Percentiles rank a stretch among this genome's conserved stretches.
These are phyloP conservation scores for Yamadazyma paraphyllophila DNA, from an alignment of 805 yeast genomes.

Conservation along the genomic window DNA sequence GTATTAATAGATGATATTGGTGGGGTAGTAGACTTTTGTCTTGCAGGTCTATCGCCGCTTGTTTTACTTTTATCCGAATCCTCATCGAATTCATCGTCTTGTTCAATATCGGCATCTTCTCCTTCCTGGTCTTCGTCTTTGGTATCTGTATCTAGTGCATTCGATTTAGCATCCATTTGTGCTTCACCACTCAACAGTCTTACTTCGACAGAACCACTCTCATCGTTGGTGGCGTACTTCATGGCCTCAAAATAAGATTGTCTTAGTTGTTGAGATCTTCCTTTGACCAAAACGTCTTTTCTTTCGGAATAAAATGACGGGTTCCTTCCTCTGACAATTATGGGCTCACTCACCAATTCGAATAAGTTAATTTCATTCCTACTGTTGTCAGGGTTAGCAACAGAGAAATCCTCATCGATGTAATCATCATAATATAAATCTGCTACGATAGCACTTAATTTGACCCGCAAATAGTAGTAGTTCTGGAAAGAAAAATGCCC, in stretches of 20 bases:
- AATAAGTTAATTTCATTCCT: slow-evolving; percentile 29
- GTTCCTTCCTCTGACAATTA: slow-evolving; percentile 59
- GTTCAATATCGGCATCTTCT: slow-evolving; percentile 10
- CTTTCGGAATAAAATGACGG: slow-evolving; percentile 59
- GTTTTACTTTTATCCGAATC: neutral
- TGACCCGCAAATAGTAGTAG: slow-evolving; percentile 40
- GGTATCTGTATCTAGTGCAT: neutral
- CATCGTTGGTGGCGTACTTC: slow-evolving; percentile 3
- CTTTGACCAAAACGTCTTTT: slow-evolving; percentile 45
- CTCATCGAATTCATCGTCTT: slow-evolving; percentile 12
- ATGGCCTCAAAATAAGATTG: slow-evolving; percentile 1
- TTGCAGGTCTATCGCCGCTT: neutral
- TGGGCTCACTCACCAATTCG: slow-evolving; percentile 41
- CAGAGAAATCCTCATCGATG: slow-evolving; percentile 28
- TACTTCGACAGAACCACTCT: neutral
- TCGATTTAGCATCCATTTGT: neutral
- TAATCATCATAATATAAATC: slow-evolving; percentile 38
- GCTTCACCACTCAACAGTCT: neutral
- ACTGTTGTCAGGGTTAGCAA: slow-evolving; percentile 17
- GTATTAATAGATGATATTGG: slow-evolving; percentile 1
- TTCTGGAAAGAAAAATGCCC: slow-evolving; percentile 47
- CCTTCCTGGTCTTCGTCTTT: slow-evolving; percentile 5
- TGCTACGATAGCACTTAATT: slow-evolving; percentile 36
- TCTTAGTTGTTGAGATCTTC: slow-evolving; percentile 14
- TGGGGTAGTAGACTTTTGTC: slow-evolving; percentile 1